These are phyloP conservation scores for Hygrocybe punicea DNA, from an alignment of 768 basidiomycete genomes.

Conservation along the genomic window DNA sequence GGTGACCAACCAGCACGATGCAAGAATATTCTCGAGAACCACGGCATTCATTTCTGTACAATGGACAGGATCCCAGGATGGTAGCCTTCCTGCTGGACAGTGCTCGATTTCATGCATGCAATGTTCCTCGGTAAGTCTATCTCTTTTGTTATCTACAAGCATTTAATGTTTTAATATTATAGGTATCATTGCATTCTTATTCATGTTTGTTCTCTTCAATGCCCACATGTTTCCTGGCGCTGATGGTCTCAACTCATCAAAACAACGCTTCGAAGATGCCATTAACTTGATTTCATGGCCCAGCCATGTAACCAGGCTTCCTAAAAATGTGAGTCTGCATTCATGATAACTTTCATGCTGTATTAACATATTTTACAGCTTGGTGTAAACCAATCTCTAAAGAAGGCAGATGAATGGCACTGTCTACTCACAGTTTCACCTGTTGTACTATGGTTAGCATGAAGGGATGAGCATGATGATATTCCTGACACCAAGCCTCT, in stretches of 20 bases:
- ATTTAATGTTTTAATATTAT: background rate
- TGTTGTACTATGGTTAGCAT: conserved; percentile 27
- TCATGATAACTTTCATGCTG: background rate
- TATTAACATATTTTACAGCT: conserved; percentile 18
- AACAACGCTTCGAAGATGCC: background rate
- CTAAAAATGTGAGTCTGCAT: conserved; percentile 29
- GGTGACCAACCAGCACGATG: conserved; percentile 4
- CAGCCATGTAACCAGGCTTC: conserved; percentile 27
- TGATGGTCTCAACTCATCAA: conserved; percentile 19
- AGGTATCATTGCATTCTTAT: conserved; percentile 23
- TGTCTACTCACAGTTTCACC: conserved; percentile 23
- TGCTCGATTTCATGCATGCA: conserved; percentile 30
- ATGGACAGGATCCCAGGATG: conserved; percentile 26
- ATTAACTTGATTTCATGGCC: conserved; percentile 23
- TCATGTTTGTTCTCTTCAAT: conserved; percentile 18
- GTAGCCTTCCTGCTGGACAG: conserved; percentile 19
- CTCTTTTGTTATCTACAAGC: background rate
- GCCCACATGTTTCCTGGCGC: conserved; percentile 24
- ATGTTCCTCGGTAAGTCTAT: conserved; percentile 22
- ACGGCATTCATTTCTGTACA: conserved; percentile 19
- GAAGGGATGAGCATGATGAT: conserved; percentile 19
- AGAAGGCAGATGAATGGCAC: conserved; percentile 35
- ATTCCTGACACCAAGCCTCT: conserved; percentile 17
- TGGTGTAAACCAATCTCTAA: conserved; percentile 30
- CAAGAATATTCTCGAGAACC: conserved; percentile 15